These are phyloP conservation scores for Eremothecium gossypii DNA, from an alignment of 1,139 yeast species.

Conservation along the genomic window DNA sequence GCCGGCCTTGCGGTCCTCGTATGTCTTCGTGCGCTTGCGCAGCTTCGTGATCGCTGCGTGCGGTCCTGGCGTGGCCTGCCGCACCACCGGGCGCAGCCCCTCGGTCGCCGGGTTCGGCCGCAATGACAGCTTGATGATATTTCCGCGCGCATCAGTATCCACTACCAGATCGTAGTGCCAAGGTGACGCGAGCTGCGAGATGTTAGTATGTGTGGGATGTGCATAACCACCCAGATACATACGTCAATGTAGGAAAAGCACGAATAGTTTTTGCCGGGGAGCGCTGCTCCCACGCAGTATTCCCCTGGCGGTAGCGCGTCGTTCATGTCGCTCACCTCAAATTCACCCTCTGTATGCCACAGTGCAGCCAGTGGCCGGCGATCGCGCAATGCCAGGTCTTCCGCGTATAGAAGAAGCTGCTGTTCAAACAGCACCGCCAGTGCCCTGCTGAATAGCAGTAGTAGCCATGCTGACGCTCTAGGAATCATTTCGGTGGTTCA, in stretches of 20 bases:
- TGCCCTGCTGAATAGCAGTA: too few species aligned
- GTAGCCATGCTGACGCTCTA: too few species aligned
- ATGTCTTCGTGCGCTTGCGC: constrained; percentile 26
- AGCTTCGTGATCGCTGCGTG: constrained; percentile 18
- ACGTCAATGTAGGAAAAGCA: constrained; percentile 20
- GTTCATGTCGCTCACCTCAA: constrained; percentile 5
- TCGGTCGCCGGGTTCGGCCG: constrained; percentile 10
- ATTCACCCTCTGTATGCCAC: too few species aligned
- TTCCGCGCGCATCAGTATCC: constrained; percentile 11
- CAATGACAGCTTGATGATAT: constrained; percentile 15
- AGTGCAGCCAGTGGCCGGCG: too few species aligned
- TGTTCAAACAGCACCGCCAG: too few species aligned
- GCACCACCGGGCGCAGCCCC: constrained; percentile 13
- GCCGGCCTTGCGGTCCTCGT: constrained; percentile 21
- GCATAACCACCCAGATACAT: constrained; percentile 3
- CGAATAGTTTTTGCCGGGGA: constrained; percentile 7
- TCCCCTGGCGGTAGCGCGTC: constrained; percentile 5
- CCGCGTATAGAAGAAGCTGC: too few species aligned
- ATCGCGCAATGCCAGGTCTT: too few species aligned
- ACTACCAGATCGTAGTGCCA: constrained; percentile 16
- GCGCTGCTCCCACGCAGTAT: constrained; percentile 15
- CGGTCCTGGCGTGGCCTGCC: constrained; percentile 17
- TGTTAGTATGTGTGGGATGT: constrained; percentile 2
- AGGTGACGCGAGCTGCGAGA: constrained; percentile 11
- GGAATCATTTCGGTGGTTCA: too few species aligned